Percentiles rank a stretch among this genome's conserved stretches.
phyloP scores from a whole-genome alignment of 805 yeast species.

The Starmerella floricola region DNA sequence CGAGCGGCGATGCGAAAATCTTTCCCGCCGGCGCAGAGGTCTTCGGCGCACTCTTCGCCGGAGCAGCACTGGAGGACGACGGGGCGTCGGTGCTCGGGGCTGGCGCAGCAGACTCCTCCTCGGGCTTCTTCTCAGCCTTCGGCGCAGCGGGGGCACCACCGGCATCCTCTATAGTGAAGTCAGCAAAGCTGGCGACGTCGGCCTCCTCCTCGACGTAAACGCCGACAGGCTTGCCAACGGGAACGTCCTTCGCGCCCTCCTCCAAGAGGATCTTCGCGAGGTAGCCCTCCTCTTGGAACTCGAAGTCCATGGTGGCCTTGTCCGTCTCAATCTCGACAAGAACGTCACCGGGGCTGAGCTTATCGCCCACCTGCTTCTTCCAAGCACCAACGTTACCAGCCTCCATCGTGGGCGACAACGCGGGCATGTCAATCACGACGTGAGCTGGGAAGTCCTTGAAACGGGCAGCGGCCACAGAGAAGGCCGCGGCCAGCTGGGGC shows the following conservation, averaged over 20 bases:
- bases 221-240: slow-evolving; percentile 92
- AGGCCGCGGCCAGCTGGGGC: slow-evolving; percentile 11
- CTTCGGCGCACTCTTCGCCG: background rate
- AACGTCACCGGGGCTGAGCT: slow-evolving; percentile 81
- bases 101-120: slow-evolving; percentile 24
- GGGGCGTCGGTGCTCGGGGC: slow-evolving; percentile 8
- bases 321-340: slow-evolving; percentile 96
- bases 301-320: slow-evolving; percentile 96
- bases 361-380: slow-evolving; percentile 84
- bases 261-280: slow-evolving; percentile 58
- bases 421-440: slow-evolving; percentile 92
- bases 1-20: slow-evolving; percentile 88
- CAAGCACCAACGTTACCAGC: slow-evolving; percentile 85
- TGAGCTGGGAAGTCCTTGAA: slow-evolving; percentile 56
- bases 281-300: slow-evolving; percentile 92
- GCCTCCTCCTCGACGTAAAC: slow-evolving; percentile 80
- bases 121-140: slow-evolving; percentile 23
- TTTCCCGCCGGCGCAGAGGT: slow-evolving; percentile 39
- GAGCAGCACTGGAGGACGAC: background rate
- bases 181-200: slow-evolving; percentile 80
- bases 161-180: slow-evolving; percentile 70
- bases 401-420: slow-evolving; percentile 98
- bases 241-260: slow-evolving; percentile 72
- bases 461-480: slow-evolving; percentile 19
- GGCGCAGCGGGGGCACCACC: slow-evolving; percentile 42